Percentiles rank a stretch among this genome's conserved stretches.
Evolutionary conservation across 352 stramenopile genomes (phyloP).

Genomic region (Phytophthora lateralis): DNA sequence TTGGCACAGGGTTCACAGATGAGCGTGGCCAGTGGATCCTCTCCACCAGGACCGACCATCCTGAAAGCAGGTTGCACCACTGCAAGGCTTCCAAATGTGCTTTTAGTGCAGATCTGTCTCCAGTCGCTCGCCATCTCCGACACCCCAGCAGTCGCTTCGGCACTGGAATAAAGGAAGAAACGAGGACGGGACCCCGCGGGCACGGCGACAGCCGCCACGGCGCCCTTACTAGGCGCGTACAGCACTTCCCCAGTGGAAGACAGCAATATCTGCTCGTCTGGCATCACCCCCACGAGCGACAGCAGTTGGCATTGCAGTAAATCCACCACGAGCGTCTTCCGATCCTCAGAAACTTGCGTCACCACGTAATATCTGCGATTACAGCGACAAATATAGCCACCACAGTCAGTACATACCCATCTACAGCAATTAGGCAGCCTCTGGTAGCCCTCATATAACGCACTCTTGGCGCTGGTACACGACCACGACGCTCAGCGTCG

Average conservation of each 20-base stretch:
- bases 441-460: conserved; percentile 23
- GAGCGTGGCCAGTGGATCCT: conserved; percentile 20
- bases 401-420: conserved; percentile 7
- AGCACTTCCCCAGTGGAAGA: conserved; percentile 52
- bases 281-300: conserved; percentile 63
- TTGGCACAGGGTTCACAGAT: conserved; percentile 68
- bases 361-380: conserved; percentile 50
- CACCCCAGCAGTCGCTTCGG: conserved; percentile 2
- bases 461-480: conserved; percentile 67
- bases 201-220: conserved; percentile 23
- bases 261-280: conserved; percentile 62
- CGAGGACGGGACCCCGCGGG: conserved; percentile 14
- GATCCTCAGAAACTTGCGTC: conserved; percentile 25
- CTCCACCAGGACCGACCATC: conserved; percentile 8
- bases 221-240: conserved; percentile 24
- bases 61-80: conserved; percentile 66
- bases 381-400: background rate
- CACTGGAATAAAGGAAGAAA: conserved; percentile 52
- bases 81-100: conserved; percentile 51
- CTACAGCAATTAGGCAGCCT: background rate
- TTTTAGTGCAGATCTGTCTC: conserved; percentile 66
- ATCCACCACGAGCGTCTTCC: conserved; percentile 45
- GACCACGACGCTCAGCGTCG: conserved; percentile 47
- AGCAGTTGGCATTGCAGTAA: conserved; percentile 75
- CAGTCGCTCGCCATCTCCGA: conserved; percentile 46